phyloP scores from a whole-genome alignment of 306 rosid genomes.

The Rosa persica region DNA sequence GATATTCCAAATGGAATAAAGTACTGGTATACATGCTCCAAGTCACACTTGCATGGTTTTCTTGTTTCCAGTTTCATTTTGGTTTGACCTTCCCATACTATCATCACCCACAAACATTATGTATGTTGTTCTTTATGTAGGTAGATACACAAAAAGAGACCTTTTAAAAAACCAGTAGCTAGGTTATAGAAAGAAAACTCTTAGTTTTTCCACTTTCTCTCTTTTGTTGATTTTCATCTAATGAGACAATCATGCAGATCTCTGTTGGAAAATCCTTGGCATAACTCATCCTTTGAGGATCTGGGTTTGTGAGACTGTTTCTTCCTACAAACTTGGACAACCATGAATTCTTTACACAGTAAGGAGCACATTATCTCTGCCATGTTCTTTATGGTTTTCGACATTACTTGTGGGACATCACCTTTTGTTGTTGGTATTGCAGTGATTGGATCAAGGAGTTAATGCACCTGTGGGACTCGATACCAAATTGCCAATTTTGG shows the following conservation, averaged over 20 bases:
- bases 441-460: constrained; percentile 83
- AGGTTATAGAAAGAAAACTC: neutral
- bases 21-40: constrained; percentile 15
- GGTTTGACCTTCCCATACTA: neutral
- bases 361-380: constrained; percentile 43
- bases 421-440: constrained; percentile 34
- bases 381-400: constrained; percentile 29
- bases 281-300: constrained; percentile 93
- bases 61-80: neutral
- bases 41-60: constrained; percentile 18
- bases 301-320: constrained; percentile 94
- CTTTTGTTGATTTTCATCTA: constrained; percentile 24
- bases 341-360: constrained; percentile 77
- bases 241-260: constrained; percentile 59
- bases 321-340: constrained; percentile 90
- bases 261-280: constrained; percentile 95
- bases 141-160: neutral
- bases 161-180: neutral
- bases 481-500: constrained; percentile 98
- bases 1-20: constrained; percentile 19
- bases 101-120: neutral
- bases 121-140: neutral
- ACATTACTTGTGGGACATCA: constrained; percentile 26
- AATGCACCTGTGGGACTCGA: constrained; percentile 77
- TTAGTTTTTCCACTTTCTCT: constrained; percentile 7